phyloP scores from a whole-genome alignment of 2,329 filamentous ascomycete genomes.

The Xylaria sp. region DNA sequence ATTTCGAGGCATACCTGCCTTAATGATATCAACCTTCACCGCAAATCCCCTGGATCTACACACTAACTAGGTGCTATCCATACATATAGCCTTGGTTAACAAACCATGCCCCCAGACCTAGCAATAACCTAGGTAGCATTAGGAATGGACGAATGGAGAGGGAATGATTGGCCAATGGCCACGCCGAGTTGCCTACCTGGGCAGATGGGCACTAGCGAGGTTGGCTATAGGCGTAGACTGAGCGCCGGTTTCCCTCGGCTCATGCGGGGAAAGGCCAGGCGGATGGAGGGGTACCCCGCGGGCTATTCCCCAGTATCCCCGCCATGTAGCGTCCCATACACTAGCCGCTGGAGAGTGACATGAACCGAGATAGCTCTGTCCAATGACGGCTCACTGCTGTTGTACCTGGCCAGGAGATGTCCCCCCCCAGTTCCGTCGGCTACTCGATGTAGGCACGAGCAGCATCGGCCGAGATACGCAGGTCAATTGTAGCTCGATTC shows the following conservation, averaged over 20 bases:
- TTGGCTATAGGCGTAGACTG: no score
- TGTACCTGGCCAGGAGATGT: no score
- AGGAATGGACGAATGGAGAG: constrained; percentile 15
- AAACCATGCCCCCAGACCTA: no score
- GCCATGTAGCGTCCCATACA: constrained; percentile 11
- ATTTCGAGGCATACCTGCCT: no score
- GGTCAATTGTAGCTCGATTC: background rate
- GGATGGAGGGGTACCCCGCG: constrained; percentile 22
- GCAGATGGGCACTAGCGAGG: background rate
- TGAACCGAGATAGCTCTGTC: background rate
- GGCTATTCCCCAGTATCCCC: background rate
- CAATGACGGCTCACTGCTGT: no score
- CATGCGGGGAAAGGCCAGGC: constrained; percentile 36
- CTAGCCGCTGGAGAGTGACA: constrained; percentile 17
- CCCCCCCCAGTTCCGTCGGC: constrained; percentile 8
- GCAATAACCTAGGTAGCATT: no score
- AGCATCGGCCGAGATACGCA: constrained; percentile 11
- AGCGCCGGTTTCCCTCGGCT: constrained; percentile 43
- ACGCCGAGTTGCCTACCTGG: background rate
- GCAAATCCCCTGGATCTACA: no score
- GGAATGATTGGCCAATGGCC: constrained; percentile 30
- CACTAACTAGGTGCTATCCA: background rate
- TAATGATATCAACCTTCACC: no score
- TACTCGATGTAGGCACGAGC: background rate
- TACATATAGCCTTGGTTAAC: background rate